Evolutionary conservation across 106 monocot species (phyloP), one percentile per base, ranked within the genome.

Genomic region (Cymbidium sinense): DNA sequence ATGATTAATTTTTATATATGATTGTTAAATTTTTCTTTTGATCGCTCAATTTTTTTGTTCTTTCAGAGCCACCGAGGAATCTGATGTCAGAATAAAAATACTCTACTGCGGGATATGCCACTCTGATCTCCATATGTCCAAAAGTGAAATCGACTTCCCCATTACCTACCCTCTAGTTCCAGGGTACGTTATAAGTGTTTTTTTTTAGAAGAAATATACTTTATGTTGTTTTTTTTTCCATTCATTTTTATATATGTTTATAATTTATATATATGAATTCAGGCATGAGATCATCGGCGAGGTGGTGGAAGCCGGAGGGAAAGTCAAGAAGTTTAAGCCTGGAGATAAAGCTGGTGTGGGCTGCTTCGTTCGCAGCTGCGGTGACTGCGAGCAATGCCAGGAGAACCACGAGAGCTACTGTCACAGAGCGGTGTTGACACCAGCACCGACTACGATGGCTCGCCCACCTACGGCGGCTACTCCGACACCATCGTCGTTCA

Each of bases 341-440:
- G 95, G 90, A 64, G 92, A 92, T 79, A 90, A 75, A 73, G 95
- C 84, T 0, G 95, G 95, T 6, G 82, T 95, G 5, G 90, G 90
- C 7, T 87, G 85, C 80, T 23, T 92, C 83, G 88, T 92, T 30
- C 73, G 75, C 9, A 87, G 88, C 5, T 92, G 95, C 74, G 51
- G 41, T 44, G 76, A 81, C 11, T 95, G 95, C 70, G 76, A 80
- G 13, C 61, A 34, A 43, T 92, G 92, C 86, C 34, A 79, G 0
- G 65, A 83, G n/a, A 76, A 77, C 35, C 51, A 78, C 2, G 92
- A 95, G 83, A 95, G 88, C 77, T 83, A 90, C 77, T 95, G 95
- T 55, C 73, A 84, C 23, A 78, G 67, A 20, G 0, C 69, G 23
- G 79, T 90, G 1, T 37, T 69, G 21, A 87, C 78, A 84, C 81